Evolutionary conservation across 352 stramenopile species (phyloP).

Genomic region (Pseudoperonospora humuli): DNA sequence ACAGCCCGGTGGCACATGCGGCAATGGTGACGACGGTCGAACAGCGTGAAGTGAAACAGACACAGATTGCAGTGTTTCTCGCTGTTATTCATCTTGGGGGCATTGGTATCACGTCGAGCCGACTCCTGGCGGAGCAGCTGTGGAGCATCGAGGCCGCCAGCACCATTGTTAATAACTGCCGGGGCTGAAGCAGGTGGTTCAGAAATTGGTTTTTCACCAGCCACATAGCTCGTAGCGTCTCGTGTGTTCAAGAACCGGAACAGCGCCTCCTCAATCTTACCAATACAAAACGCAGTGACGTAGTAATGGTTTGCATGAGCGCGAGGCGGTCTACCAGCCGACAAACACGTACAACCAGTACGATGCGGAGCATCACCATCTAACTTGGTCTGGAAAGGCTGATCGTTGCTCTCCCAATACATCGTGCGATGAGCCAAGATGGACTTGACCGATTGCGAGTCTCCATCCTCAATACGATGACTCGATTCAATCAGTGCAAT

Average conservation of each 20-base stretch:
- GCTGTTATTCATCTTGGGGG: constrained; percentile 56
- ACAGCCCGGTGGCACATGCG: constrained; percentile 85
- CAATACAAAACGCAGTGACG: constrained; percentile 83
- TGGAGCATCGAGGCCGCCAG: not conserved
- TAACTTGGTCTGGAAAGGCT: constrained; percentile 61
- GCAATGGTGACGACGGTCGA: constrained; percentile 84
- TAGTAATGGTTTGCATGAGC: constrained; percentile 84
- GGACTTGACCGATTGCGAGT: constrained; percentile 81
- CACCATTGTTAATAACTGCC: constrained; percentile 19
- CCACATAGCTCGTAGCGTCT: constrained; percentile 73
- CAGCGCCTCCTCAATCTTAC: constrained; percentile 80
- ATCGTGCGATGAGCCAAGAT: constrained; percentile 84
- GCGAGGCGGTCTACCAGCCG: constrained; percentile 52
- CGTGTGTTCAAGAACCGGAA: constrained; percentile 78
- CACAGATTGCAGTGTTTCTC: constrained; percentile 87
- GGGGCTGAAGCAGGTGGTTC: constrained; percentile 53
- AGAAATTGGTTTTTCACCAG: constrained; percentile 55
- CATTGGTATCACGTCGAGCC: constrained; percentile 44
- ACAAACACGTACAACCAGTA: constrained; percentile 80
- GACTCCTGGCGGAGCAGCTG: constrained; percentile 52
- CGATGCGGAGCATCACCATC: constrained; percentile 75
- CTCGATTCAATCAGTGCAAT: constrained; percentile 84
- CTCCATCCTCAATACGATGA: constrained; percentile 78
- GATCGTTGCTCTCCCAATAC: constrained; percentile 86
- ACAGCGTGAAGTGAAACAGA: constrained; percentile 86